Evolutionary conservation across 805 yeast species (phyloP), one percentile per base, ranked within the genome.

Genomic region (Candida pseudoglaebosa): DNA sequence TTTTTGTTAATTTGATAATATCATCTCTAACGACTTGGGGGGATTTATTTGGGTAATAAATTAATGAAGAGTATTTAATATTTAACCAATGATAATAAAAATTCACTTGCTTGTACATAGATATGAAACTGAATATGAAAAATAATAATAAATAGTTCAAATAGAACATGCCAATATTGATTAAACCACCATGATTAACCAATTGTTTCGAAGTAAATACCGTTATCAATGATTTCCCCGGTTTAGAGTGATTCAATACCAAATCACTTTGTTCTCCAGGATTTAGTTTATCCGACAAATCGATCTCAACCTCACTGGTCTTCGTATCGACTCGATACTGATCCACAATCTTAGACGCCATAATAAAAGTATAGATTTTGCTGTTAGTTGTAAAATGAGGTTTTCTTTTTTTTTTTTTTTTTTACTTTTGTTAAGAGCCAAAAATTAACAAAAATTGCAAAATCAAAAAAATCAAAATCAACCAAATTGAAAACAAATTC

Each of bases 21-120:
- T 91, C 98, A 44, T 82, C 82, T 47, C 95, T 78, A 46, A 91
- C 88, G 39, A 89, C 67, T 52, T 84, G 89, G 1, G 98, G 97
- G 3, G 95, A 78, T 52, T 77, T 79, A 21, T 83, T 73, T 13
- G 73, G 73, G 48, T 81, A 82, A 58, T 83, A 84, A 7, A 86
- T 78, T 35, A 80, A 52, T 37, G 77, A 79, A 39, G 79, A 65
- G 34, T 82, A 67, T 52, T 78, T 75, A 44, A 88, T 70, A 42
- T 73, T 69, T 31, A 73, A 47, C 44, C 70, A 70, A 51, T 82
- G 74, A 56, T 69, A 72, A 16, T 72, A 52, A 48, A 61, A 80
- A 48, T 80, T 77, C 42, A 65, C 50, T 37, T 75, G 70, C 41
- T 86, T 70, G 46, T 67, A 67, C 20, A 78, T 56, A 8, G 88